A percentile compares a stretch with the other conserved stretches of the same genome.
Conservation (phyloP, 202 grass and related monocot genomes). For the Digitaria exilis region DNA sequence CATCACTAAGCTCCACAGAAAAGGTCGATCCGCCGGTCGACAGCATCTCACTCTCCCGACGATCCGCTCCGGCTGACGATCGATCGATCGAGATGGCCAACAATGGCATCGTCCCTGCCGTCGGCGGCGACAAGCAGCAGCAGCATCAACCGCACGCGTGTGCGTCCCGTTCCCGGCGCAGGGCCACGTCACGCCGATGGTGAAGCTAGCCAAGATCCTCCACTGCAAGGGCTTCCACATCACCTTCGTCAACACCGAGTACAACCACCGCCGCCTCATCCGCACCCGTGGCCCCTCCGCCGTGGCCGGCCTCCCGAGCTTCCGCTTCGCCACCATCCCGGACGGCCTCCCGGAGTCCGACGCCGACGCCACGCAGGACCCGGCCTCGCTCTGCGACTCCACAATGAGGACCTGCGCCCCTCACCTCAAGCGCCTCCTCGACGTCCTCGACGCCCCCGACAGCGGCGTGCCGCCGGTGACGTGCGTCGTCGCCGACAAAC, state of each 20-base stretch:
- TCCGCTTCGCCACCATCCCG: constrained; percentile 48
- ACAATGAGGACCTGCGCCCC: constrained; percentile 19
- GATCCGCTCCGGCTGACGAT: background rate
- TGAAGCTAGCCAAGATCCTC: constrained; percentile 56
- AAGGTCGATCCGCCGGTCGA: background rate
- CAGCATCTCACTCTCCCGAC: background rate
- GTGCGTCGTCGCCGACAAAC: constrained; percentile 57
- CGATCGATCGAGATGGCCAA: background rate
- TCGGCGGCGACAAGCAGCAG: background rate
- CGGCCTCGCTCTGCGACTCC: constrained; percentile 24
- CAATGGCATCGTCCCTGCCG: background rate
- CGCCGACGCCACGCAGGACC: constrained; percentile 40
- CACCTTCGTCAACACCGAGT: constrained; percentile 55
- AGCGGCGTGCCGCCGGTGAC: constrained; percentile 30
- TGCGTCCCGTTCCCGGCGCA: constrained; percentile 48
- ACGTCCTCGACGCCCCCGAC: background rate
- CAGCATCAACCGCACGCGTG: constrained; percentile 43
- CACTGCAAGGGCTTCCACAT: constrained; percentile 44
- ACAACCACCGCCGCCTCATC: constrained; percentile 50
- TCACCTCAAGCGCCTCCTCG: constrained; percentile 36
- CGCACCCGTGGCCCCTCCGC: constrained; percentile 13
- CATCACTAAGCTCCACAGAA: background rate
- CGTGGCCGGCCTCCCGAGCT: constrained; percentile 24
- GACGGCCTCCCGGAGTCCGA: constrained; percentile 38
- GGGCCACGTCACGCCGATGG: constrained; percentile 61